Percentiles rank a stretch among this genome's conserved stretches.
Evolutionary conservation across 805 yeast species (phyloP).

Genomic region (Lachancea sp.): DNA sequence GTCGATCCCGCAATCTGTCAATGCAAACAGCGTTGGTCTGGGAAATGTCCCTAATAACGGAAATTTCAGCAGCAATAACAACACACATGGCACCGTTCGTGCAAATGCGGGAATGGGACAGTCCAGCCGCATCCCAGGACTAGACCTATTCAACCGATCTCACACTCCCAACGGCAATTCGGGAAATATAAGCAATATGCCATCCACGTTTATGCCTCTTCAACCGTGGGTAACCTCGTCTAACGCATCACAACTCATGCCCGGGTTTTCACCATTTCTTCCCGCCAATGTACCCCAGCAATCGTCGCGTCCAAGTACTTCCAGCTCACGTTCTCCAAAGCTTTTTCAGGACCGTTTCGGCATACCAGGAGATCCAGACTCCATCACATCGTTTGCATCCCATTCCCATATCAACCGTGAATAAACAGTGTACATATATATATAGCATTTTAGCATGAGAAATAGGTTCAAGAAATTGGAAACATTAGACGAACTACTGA

Average conservation of each 20-base stretch:
- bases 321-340: constrained; percentile 2
- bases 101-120: background rate
- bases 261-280: constrained; percentile 5
- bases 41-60: background rate
- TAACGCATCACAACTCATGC: constrained; percentile 1
- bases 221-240: constrained; percentile 4
- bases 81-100: background rate
- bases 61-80: background rate
- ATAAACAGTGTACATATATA: background rate
- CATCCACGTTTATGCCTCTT: constrained; percentile 3
- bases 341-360: constrained; percentile 2
- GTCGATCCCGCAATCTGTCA: background rate
- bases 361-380: constrained; percentile 3
- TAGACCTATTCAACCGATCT: constrained; percentile 1
- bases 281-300: constrained; percentile 6
- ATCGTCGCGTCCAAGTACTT: constrained; percentile 2
- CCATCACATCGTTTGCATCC: constrained; percentile 5
- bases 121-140: constrained; percentile 1
- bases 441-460: background rate
- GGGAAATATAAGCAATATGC: background rate
- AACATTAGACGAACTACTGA: background rate
- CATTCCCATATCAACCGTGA: constrained; percentile 4
- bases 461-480: background rate
- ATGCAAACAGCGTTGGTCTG: background rate
- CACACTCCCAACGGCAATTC: background rate